Evolutionary conservation across 1,139 yeast species (phyloP).

Genomic region (Yamadazyma pseudoaaseri): DNA sequence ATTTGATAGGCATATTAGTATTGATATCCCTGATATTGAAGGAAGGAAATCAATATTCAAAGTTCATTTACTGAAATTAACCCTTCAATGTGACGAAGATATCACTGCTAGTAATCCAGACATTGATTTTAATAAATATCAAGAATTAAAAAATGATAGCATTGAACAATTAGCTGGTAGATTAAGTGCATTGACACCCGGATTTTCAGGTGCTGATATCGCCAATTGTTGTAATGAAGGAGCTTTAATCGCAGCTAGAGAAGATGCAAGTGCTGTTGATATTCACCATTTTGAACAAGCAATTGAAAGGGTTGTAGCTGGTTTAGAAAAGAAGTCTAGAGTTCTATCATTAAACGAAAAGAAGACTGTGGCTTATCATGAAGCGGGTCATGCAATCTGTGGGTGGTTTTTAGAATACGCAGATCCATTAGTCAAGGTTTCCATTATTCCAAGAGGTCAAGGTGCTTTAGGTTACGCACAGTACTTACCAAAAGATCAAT

Average conservation of each 20-base stretch:
- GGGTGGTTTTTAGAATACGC: constrained; percentile 74
- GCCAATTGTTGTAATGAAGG: constrained; percentile 85
- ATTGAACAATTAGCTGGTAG: constrained; percentile 65
- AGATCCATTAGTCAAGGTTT: constrained; percentile 75
- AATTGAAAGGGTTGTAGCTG: constrained; percentile 80
- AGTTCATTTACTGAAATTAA: constrained; percentile 63
- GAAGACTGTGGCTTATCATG: constrained; percentile 76
- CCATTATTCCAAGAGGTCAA: constrained; percentile 83
- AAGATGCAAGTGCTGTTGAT: constrained; percentile 54
- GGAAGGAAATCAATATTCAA: constrained; percentile 75
- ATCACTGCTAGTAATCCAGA: constrained; percentile 39
- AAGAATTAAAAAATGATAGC: constrained; percentile 46
- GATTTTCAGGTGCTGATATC: constrained; percentile 84
- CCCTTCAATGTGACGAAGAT: constrained; percentile 40
- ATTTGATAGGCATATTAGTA: constrained; percentile 73
- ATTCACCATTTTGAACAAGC: constrained; percentile 73
- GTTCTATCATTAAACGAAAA: constrained; percentile 70
- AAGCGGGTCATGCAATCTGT: constrained; percentile 82
- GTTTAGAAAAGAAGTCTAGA: constrained; percentile 71
- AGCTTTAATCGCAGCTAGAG: constrained; percentile 77
- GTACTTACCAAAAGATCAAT: constrained; percentile 76
- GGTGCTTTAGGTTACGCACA: constrained; percentile 86
- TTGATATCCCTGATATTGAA: constrained; percentile 75
- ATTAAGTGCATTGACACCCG: constrained; percentile 77
- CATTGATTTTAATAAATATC: constrained; percentile 48